A percentile compares a stretch with the other conserved stretches of the same genome.
Evolutionary conservation across 2,329 filamentous ascomycete genomes (phyloP).

Genomic region (Sarocladium oryzae): DNA sequence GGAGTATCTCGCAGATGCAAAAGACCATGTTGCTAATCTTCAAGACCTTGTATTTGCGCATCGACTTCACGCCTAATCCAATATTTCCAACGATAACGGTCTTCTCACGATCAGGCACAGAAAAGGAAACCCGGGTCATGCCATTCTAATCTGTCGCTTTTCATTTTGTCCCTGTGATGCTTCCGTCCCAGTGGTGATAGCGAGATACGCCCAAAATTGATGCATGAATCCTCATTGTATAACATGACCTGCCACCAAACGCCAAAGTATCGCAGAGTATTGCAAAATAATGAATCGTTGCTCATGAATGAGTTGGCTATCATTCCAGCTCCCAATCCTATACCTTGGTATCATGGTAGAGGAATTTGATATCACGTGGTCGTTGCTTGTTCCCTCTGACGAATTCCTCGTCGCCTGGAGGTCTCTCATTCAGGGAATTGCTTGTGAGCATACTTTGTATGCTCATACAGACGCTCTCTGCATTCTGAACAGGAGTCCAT

Average conservation of each 20-base stretch:
- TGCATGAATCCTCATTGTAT: constrained; percentile 1
- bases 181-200: neutral
- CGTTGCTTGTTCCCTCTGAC: constrained; percentile 71
- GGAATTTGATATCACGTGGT: constrained; percentile 84
- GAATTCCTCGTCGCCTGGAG: constrained; percentile 85
- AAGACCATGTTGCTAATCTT: no score
- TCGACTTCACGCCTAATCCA: no score
- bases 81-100: no score
- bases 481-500: constrained; percentile 95
- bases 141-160: neutral
- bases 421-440: constrained; percentile 85
- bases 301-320: neutral
- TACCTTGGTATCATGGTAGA: constrained; percentile 89
- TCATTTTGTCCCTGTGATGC: neutral
- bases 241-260: neutral
- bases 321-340: neutral
- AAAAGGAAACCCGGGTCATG: no score
- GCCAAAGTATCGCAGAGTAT: constrained; percentile 1
- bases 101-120: no score
- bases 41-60: no score
- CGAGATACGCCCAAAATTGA: neutral
- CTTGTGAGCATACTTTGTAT: constrained; percentile 97
- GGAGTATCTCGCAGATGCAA: neutral
- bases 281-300: no score
- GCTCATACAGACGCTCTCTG: constrained; percentile 95